Conservation (phyloP, 768 basidiomycete species). For the Tricholoma saponaceum region DNA sequence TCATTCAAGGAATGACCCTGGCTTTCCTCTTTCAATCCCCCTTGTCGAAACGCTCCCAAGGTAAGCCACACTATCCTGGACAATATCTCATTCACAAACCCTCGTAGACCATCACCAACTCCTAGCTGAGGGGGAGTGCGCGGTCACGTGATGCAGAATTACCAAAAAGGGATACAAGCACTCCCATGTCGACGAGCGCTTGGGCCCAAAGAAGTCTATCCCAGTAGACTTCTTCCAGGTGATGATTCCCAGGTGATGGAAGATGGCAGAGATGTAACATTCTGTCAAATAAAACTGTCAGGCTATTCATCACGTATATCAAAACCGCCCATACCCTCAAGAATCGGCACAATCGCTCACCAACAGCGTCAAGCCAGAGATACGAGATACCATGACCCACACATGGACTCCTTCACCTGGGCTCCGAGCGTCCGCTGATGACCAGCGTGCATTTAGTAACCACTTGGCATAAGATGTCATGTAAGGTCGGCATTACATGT, state of each 20-base stretch:
- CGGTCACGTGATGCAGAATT: background rate
- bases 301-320: background rate
- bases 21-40: background rate
- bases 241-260: background rate
- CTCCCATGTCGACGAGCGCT: background rate
- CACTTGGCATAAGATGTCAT: background rate
- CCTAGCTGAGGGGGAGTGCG: background rate
- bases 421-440: no score
- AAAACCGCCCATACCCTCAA: background rate
- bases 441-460: background rate
- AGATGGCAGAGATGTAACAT: background rate
- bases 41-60: no score
- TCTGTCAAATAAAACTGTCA: background rate
- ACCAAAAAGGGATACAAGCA: background rate
- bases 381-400: background rate
- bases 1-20: background rate
- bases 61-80: background rate
- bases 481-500: background rate
- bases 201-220: no score
- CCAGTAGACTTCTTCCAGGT: no score
- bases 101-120: background rate
- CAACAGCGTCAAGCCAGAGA: background rate
- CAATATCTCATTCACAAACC: background rate
- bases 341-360: background rate
- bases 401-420: no score